Evolutionary conservation across 1,284 basidiomycete genomes (phyloP).

Genomic region (Irpex sp.): DNA sequence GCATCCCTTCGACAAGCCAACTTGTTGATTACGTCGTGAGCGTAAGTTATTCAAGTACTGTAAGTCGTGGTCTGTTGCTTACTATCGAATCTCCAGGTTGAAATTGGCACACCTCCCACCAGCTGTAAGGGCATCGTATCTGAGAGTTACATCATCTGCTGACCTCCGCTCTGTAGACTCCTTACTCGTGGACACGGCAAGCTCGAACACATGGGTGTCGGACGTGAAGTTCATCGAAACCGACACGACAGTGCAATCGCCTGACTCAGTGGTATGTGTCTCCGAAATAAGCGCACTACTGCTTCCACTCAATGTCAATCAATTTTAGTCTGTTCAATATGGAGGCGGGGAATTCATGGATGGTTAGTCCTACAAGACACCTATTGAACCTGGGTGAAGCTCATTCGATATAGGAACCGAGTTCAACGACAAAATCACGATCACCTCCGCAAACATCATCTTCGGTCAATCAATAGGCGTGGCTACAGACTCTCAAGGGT

Average conservation of each 20-base stretch:
- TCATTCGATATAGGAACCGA: constrained; percentile 12
- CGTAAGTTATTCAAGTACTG: constrained; percentile 14
- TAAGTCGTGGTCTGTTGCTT: neutral
- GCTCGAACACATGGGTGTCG: constrained; percentile 68
- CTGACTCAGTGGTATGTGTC: constrained; percentile 36
- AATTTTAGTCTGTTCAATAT: constrained; percentile 35
- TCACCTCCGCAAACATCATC: constrained; percentile 16
- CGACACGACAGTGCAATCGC: constrained; percentile 38
- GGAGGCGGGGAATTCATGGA: constrained; percentile 46
- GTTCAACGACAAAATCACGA: constrained; percentile 25
- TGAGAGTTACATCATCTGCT: neutral
- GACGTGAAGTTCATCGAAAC: constrained; percentile 42
- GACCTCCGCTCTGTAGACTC: constrained; percentile 18
- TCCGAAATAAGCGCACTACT: neutral
- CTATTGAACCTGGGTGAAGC: no score
- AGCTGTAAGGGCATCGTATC: constrained; percentile 22
- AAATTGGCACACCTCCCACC: constrained; percentile 29
- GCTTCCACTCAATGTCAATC: neutral
- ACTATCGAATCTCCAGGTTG: constrained; percentile 19
- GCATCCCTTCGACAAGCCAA: constrained; percentile 38
- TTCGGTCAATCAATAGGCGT: constrained; percentile 49
- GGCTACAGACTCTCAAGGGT: constrained; percentile 35
- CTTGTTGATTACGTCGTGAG: constrained; percentile 28
- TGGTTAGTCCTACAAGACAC: neutral
- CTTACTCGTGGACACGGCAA: constrained; percentile 30